Base-by-base conservation (phyloP, 768 basidiomycete genomes). In the Wakefieldia striispora region DNA sequence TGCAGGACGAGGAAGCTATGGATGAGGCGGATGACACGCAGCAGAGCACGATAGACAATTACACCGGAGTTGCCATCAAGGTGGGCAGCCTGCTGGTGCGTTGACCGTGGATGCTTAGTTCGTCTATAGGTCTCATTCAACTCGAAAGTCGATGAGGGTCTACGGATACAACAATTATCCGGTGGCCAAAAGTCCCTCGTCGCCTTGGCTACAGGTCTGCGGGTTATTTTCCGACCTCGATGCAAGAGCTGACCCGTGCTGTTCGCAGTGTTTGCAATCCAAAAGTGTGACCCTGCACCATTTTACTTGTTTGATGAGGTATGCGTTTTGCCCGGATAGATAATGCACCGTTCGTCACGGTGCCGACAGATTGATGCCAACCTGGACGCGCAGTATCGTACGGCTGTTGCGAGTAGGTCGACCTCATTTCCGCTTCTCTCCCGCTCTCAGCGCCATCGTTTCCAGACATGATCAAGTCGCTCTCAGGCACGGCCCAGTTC, bases 301-400 rank as follows among this genome's bases (percentile, higher is more conserved):
- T 99, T 99, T 74, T 98, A 98, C 69, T 77, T 99, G n/a, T 98
- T 99, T 60, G 97, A 99, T 64, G 97, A 98, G 76, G 87, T 86
- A 53, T 9, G 35, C 2, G 17, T 34, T 23, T 42, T 39, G 14
- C n/a, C 24, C 43, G 13, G 19, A 16, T 17, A 43, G 13, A 42
- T 43, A 19, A 42, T 40, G 16, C 16, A 24, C 31, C 31, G 48
- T 47, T 41, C 29, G 50, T 27, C 29, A 37, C 39, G 35, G 16
- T 12, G 23, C 9, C 23, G 10, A 39, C 49, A 88, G 86, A 98
- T 99, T 63, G 97, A 99, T 62, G 97, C 97, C 45, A 97, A 97
- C 61, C 77, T 99, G 40, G 95, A 97, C 58, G 94, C 95, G 6
- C 94, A 98, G 72, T 97, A 97, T 53, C 90, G 95, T 23, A 97